phyloP scores from a whole-genome alignment of 139 green algal genomes.

The Tetraselmis striata region DNA sequence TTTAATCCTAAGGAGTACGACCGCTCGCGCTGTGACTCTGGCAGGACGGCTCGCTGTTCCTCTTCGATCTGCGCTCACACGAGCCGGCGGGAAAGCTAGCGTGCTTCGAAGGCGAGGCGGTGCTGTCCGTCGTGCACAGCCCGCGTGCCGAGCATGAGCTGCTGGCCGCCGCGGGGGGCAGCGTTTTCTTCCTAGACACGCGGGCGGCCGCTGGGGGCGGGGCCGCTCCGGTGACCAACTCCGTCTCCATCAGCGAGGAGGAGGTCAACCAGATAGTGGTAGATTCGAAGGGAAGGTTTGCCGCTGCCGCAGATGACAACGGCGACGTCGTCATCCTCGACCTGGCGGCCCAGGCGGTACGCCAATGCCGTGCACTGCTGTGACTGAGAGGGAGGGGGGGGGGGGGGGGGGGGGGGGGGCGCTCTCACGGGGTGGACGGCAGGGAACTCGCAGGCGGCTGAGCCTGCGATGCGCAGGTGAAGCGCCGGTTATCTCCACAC shows the following conservation, averaged over 20 bases:
- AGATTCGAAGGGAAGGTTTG: neutral
- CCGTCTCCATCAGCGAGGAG: neutral
- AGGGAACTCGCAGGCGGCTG: no score
- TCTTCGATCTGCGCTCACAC: neutral
- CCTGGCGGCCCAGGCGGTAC: neutral
- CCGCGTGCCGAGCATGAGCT: neutral
- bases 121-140: neutral
- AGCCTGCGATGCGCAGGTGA: neutral
- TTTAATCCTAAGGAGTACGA: no score
- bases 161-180: neutral
- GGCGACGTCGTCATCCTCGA: neutral
- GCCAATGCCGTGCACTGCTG: no score
- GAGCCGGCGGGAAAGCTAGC: neutral
- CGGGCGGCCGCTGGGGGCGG: no score
- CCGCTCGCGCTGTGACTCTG: no score
- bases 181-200: neutral
- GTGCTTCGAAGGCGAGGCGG: neutral
- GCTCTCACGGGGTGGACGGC: neutral
- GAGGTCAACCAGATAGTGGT: neutral
- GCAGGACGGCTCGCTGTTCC: neutral
- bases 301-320: neutral
- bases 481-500: neutral
- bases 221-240: neutral
- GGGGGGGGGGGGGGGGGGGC: no score
- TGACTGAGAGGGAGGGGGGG: neutral